These are phyloP conservation scores for Conticribra guillardii DNA, from an alignment of 108 stramenopile species.

Conservation along the genomic window DNA sequence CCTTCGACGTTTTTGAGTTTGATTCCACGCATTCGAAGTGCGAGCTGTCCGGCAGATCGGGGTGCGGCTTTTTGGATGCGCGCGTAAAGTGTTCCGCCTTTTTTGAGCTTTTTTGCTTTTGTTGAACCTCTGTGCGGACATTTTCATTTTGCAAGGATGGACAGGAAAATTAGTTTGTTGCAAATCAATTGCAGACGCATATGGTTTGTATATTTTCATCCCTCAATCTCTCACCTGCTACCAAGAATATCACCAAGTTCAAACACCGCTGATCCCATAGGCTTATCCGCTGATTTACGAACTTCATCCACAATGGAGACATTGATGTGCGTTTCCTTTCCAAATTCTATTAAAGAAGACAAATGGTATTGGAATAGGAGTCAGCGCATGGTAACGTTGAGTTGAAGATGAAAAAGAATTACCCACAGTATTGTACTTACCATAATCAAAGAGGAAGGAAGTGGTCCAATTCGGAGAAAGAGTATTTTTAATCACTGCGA, in stretches of 20 bases:
- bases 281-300: constrained; percentile 39
- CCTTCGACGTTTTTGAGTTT: constrained; percentile 87
- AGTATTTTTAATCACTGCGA: constrained; percentile 65
- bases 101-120: constrained; percentile 70
- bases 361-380: background rate
- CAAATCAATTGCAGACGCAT: too few species aligned
- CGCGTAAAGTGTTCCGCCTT: constrained; percentile 69
- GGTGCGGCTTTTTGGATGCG: constrained; percentile 55
- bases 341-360: constrained; percentile 39
- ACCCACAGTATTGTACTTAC: background rate
- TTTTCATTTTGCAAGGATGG: too few species aligned
- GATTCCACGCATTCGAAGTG: constrained; percentile 49
- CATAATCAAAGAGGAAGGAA: constrained; percentile 66
- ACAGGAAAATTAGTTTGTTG: too few species aligned
- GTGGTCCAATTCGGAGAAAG: constrained; percentile 72
- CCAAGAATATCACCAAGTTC: constrained; percentile 81
- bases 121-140: constrained; percentile 62
- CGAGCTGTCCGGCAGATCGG: constrained; percentile 19
- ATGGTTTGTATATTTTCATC: too few species aligned
- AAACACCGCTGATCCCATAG: constrained; percentile 79
- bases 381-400: background rate
- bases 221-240: constrained; percentile 30
- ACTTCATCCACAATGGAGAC: constrained; percentile 47
- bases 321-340: constrained; percentile 56
- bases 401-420: too few species aligned